phyloP scores from a whole-genome alignment of 805 yeast species.

The Martiniozyma abietophila region DNA sequence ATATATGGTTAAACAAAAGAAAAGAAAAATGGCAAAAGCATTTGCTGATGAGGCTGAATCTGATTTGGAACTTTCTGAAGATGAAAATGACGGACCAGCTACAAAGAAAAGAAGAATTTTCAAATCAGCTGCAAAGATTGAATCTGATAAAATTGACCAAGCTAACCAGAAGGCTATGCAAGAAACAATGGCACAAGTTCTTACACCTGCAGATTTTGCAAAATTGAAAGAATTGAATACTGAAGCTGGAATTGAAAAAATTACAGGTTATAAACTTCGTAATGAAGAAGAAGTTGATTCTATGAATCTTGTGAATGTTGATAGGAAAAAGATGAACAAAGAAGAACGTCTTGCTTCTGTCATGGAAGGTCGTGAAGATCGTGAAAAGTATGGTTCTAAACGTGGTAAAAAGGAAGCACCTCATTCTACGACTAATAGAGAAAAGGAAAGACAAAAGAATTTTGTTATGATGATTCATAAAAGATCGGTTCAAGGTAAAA shows the following conservation, averaged over 20 bases:
- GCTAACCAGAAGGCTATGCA: conserved; percentile 47
- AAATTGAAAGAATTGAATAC: conserved; percentile 80
- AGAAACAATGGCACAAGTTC: conserved; percentile 42
- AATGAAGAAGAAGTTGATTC: conserved; percentile 88
- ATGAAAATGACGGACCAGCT: conserved; percentile 28
- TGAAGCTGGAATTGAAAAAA: conserved; percentile 77
- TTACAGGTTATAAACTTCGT: conserved; percentile 47
- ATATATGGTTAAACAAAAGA: conserved; percentile 24
- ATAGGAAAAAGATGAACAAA: conserved; percentile 72
- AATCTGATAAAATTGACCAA: conserved; percentile 14
- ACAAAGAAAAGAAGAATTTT: conserved; percentile 22
- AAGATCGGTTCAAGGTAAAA: conserved; percentile 88
- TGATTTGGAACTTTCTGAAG: conserved; percentile 45
- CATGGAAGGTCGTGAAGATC: conserved; percentile 85
- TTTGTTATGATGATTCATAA: conserved; percentile 98
- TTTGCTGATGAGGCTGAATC: conserved; percentile 24
- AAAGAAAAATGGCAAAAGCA: conserved; percentile 16
- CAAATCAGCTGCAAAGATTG: conserved; percentile 24
- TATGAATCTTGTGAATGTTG: conserved; percentile 62
- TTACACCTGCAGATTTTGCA: conserved; percentile 97
- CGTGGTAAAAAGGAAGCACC: conserved; percentile 68
- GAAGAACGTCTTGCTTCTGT: conserved; percentile 87
- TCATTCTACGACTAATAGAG: conserved; percentile 90
- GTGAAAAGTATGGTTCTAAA: conserved; percentile 84
- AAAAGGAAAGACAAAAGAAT: conserved; percentile 97